These are phyloP conservation scores for Pachysandra terminalis DNA, from an alignment of 164 flowering plant species.

Conservation along the genomic window DNA sequence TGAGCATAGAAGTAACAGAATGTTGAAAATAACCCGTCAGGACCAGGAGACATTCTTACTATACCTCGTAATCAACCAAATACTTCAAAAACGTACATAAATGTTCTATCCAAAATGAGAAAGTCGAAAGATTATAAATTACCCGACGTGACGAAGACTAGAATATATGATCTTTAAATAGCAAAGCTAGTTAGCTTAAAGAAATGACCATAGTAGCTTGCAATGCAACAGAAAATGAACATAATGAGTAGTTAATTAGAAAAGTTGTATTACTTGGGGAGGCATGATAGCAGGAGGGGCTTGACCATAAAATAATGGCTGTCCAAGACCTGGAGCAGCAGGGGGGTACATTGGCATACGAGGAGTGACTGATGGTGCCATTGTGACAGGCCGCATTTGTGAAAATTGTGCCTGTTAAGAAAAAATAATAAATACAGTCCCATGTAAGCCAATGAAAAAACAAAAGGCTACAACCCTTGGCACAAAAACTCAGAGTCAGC, in stretches of 20 bases:
- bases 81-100: too few relatives aligned
- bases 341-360: constrained; percentile 90
- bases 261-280: constrained; percentile 52
- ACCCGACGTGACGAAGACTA: too few relatives aligned
- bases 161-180: too few relatives aligned
- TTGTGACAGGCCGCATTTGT: constrained; percentile 78
- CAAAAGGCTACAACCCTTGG: too few relatives aligned
- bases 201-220: neutral
- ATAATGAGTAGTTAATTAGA: neutral
- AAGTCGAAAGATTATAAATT: too few relatives aligned
- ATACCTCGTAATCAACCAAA: too few relatives aligned
- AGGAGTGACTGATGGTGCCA: constrained; percentile 70
- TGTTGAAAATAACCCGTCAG: too few relatives aligned
- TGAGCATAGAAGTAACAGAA: too few relatives aligned
- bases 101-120: too few relatives aligned
- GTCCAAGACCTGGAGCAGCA: constrained; percentile 85
- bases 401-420: constrained; percentile 76
- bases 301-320: constrained; percentile 85
- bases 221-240: neutral
- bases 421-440: neutral
- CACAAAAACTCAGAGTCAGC: neutral
- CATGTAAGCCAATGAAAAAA: neutral
- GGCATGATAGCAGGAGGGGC: constrained; percentile 83
- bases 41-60: too few relatives aligned
- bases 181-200: too few relatives aligned